Conservation (phyloP, 1,284 basidiomycete species). For the Fistulinella staudtii region DNA sequence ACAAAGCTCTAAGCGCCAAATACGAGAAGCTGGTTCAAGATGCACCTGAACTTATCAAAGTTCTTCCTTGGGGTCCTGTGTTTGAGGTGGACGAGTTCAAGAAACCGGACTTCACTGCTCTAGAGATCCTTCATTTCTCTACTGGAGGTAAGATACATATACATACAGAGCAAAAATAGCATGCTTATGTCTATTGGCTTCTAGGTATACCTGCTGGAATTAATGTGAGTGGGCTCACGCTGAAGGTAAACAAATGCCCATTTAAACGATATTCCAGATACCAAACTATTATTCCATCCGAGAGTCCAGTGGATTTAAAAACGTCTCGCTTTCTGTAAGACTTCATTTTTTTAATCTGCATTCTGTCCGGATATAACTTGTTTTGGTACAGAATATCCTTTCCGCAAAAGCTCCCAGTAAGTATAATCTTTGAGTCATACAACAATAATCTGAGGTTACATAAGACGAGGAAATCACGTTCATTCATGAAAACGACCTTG, state of each 20-base stretch:
- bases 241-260: neutral
- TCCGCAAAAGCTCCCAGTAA: slow-evolving; percentile 79
- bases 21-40: slow-evolving; percentile 72
- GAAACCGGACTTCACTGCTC: slow-evolving; percentile 83
- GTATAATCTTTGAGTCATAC: slow-evolving; percentile 10
- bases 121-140: slow-evolving; percentile 76
- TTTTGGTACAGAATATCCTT: slow-evolving; percentile 59
- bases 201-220: slow-evolving; percentile 80
- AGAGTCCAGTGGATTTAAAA: slow-evolving; percentile 79
- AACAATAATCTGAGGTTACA: neutral
- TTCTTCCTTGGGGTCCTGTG: slow-evolving; percentile 76
- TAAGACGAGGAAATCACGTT: slow-evolving; percentile 76
- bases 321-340: slow-evolving; percentile 69
- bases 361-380: neutral
- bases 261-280: slow-evolving; percentile 41
- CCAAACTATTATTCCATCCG: slow-evolving; percentile 81
- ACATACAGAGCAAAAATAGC: neutral
- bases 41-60: slow-evolving; percentile 75
- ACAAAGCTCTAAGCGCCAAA: slow-evolving; percentile 77
- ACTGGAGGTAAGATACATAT: slow-evolving; percentile 55
- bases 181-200: neutral
- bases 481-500: slow-evolving; percentile 69
- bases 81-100: slow-evolving; percentile 82
- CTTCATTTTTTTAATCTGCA: neutral
- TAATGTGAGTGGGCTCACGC: slow-evolving; percentile 47